A percentile compares a stretch with the other conserved stretches of the same genome.
phyloP scores from a whole-genome alignment of 1,139 yeast genomes.

The Pneumocystis carinii region DNA sequence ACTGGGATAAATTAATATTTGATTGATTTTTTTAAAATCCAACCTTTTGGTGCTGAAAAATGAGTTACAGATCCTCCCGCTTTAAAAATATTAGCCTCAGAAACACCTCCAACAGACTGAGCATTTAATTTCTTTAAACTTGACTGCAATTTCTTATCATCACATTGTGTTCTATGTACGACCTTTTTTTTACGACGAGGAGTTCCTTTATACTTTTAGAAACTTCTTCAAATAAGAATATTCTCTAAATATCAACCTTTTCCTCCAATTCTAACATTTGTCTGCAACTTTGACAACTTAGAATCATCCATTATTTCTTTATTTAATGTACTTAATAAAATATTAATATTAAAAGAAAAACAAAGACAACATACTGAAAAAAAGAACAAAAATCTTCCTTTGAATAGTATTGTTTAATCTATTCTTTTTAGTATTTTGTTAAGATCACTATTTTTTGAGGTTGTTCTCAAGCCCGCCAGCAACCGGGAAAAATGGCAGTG shows the following conservation, averaged over 20 bases:
- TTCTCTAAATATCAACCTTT: background rate
- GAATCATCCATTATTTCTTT: constrained; percentile 14
- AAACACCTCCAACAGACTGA: constrained; percentile 74
- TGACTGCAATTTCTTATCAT: constrained; percentile 80
- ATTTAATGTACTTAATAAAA: background rate
- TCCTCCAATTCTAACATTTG: constrained; percentile 28
- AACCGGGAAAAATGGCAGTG: background rate
- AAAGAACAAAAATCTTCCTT: background rate
- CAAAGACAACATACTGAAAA: background rate
- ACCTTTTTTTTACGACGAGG: constrained; percentile 65
- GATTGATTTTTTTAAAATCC: background rate
- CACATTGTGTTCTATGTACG: constrained; percentile 57
- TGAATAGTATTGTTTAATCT: background rate
- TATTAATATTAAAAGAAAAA: background rate
- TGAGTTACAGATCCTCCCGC: constrained; percentile 94
- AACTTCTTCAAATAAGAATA: background rate
- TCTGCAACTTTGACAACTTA: constrained; percentile 28
- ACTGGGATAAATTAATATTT: constrained; percentile 38
- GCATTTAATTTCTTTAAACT: constrained; percentile 82
- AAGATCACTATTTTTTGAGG: background rate
- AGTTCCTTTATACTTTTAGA: constrained; percentile 33
- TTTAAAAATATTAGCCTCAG: constrained; percentile 94
- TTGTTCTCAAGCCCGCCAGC: background rate
- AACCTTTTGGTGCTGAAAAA: constrained; percentile 38
- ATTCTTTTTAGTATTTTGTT: background rate